Conservation (phyloP, 805 yeast species). For the Teunomyces barrocoloradensis region DNA sequence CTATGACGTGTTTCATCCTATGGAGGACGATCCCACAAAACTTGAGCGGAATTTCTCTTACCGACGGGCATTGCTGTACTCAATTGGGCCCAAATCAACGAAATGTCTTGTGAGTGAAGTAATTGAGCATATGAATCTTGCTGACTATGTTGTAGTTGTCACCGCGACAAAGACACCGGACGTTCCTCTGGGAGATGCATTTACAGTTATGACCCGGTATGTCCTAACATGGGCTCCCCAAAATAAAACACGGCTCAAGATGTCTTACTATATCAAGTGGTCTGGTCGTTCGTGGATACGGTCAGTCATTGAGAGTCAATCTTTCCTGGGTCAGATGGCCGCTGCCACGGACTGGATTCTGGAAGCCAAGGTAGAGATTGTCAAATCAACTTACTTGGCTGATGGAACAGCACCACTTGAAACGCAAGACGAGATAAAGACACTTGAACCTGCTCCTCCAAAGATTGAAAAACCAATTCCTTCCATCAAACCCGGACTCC, state of each 20-base stretch:
- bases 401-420: constrained; percentile 17
- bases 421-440: background rate
- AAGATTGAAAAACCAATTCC: background rate
- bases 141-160: constrained; percentile 45
- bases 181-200: constrained; percentile 76
- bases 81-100: constrained; percentile 79
- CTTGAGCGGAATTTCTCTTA: constrained; percentile 52
- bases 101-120: constrained; percentile 61
- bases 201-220: constrained; percentile 57
- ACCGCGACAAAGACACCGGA: constrained; percentile 72
- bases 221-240: constrained; percentile 62
- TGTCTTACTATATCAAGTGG: constrained; percentile 65
- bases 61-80: constrained; percentile 60
- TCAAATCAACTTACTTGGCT: constrained; percentile 16
- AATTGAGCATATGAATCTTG: constrained; percentile 50
- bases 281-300: constrained; percentile 76
- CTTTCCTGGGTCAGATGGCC: constrained; percentile 69
- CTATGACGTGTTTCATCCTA: constrained; percentile 33
- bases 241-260: constrained; percentile 51
- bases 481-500: background rate
- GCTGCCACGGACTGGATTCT: constrained; percentile 51
- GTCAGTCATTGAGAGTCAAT: constrained; percentile 70
- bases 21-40: constrained; percentile 36
- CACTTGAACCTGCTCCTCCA: background rate
- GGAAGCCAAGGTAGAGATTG: constrained; percentile 43